Percentiles rank a stretch among this genome's conserved stretches.
phyloP scores from a whole-genome alignment of 768 basidiomycete genomes.

The Phylloporus sp. region DNA sequence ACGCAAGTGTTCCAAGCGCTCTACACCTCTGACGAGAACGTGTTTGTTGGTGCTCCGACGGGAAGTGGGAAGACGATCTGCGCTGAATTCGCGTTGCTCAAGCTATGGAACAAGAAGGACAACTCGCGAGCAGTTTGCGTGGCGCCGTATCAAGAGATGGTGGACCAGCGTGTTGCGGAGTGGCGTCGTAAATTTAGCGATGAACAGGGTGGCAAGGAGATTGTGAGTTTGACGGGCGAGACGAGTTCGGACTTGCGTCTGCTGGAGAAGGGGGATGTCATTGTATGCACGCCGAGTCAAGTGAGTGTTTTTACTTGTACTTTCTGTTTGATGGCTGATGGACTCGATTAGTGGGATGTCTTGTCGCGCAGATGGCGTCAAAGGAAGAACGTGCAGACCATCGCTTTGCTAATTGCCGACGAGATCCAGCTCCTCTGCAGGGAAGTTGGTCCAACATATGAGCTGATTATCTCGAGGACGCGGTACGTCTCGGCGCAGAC shows the following conservation, averaged over 20 bases:
- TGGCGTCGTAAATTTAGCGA: slow-evolving; percentile 82
- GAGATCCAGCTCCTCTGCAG: slow-evolving; percentile 95
- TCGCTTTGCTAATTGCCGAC: slow-evolving; percentile 90
- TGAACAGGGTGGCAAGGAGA: slow-evolving; percentile 89
- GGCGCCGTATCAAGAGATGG: slow-evolving; percentile 97
- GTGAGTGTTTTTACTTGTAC: slow-evolving; percentile 39
- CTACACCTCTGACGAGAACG: slow-evolving; percentile 94
- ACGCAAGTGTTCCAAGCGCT: slow-evolving; percentile 98
- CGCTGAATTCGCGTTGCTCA: slow-evolving; percentile 91
- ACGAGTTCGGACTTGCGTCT: slow-evolving; percentile 86
- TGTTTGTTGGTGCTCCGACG: slow-evolving; percentile 94
- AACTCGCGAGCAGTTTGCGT: slow-evolving; percentile 86
- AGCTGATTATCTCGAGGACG: slow-evolving; percentile 93
- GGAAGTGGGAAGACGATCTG: slow-evolving; percentile 97
- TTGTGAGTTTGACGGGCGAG: slow-evolving; percentile 91
- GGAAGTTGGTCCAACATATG: slow-evolving; percentile 93
- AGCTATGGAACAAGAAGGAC: slow-evolving; percentile 90
- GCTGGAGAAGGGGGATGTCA: slow-evolving; percentile 86
- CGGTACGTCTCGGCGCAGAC: slow-evolving; percentile 94
- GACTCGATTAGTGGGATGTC: slow-evolving; percentile 83
- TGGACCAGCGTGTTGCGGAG: slow-evolving; percentile 81
- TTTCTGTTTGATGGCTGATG: not conserved
- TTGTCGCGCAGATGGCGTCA: slow-evolving; percentile 94
- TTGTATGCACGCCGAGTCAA: slow-evolving; percentile 91
- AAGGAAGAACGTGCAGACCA: slow-evolving; percentile 91